These are phyloP conservation scores for Catenaria anguillulae DNA, from an alignment of 371 early-diverging fungal species.

Conservation along the genomic window DNA sequence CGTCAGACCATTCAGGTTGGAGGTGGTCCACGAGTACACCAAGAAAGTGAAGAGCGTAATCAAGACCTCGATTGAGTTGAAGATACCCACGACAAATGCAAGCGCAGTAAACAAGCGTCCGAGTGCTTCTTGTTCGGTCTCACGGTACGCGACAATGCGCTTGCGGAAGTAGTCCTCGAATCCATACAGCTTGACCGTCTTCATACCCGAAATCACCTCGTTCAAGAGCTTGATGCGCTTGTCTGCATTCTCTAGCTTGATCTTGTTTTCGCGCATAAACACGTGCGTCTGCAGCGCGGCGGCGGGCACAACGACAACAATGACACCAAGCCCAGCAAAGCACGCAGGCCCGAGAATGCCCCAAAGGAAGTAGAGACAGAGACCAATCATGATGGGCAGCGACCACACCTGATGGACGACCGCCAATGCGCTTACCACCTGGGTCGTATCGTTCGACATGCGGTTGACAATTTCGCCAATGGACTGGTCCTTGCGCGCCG, in stretches of 20 bases:
- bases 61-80: conserved; percentile 59
- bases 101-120: neutral
- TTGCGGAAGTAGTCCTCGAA: neutral
- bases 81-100: neutral
- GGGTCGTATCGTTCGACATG: conserved; percentile 58
- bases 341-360: conserved; percentile 63
- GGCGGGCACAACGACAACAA: conserved; percentile 57
- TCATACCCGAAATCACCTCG: conserved; percentile 83
- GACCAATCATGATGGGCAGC: conserved; percentile 57
- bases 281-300: conserved; percentile 34
- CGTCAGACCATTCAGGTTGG: conserved; percentile 38
- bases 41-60: too few relatives aligned
- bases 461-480: conserved; percentile 66
- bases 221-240: conserved; percentile 54
- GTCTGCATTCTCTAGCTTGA: conserved; percentile 82
- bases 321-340: conserved; percentile 70
- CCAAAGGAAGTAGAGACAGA: conserved; percentile 64
- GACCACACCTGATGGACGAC: neutral
- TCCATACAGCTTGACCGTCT: conserved; percentile 74
- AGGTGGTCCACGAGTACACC: too few relatives aligned
- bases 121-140: neutral
- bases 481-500: neutral
- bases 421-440: conserved; percentile 15
- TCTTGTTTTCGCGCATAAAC: conserved; percentile 56
- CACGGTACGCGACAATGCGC: neutral